Evolutionary conservation across 1,284 basidiomycete species (phyloP), one percentile per base, ranked within the genome.

Genomic region (Malassezia equina): DNA sequence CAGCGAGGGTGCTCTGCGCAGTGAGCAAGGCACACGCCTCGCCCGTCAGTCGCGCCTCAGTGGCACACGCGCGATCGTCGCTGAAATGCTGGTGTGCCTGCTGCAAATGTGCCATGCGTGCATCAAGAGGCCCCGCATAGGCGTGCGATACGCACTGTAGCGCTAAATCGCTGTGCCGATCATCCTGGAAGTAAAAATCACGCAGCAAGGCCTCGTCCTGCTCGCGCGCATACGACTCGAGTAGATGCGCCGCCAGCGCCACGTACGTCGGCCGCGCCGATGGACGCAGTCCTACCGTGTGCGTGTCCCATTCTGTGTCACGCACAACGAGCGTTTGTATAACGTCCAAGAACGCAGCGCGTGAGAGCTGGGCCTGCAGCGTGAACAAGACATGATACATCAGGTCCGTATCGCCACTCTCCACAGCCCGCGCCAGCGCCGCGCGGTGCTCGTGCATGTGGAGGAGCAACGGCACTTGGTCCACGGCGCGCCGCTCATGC

Each of bases 171-270:
- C 88, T 85, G 41, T 93, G 80, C 58, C 93, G 81, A 76, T 99
- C 94, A 70, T 99, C 94, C 47, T 93, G 93, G 73, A 93, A 99
- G 76, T 93, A 98, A 75, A 94, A 96, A 74, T 99, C 90, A 15
- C 88, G 81, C 12, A 96, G 78, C 81, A 98, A 85, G 60, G 90
- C 89, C 43, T 85, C 79, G 71, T 96, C 89, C 39, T 66, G 58
- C 46, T 63, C 59, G 23, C 55, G 60, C 4, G 70, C 71, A 45
- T 74, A 74, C n/a, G 55, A 51, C 36, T 71, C 68, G 13, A 74
- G 62, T 46, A 74, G 46, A 31, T 60, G 58, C 12, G 64, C 59
- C 13, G 71, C 69, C 1, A 74, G 53, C 19, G 60, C 53, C 9
- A 63, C 52, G 41, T 71, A 61, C 27, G 23, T 40, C n/a, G 50